Evolutionary conservation across 176 grass and related monocot genomes (phyloP).

Genomic region (Areca catechu): DNA sequence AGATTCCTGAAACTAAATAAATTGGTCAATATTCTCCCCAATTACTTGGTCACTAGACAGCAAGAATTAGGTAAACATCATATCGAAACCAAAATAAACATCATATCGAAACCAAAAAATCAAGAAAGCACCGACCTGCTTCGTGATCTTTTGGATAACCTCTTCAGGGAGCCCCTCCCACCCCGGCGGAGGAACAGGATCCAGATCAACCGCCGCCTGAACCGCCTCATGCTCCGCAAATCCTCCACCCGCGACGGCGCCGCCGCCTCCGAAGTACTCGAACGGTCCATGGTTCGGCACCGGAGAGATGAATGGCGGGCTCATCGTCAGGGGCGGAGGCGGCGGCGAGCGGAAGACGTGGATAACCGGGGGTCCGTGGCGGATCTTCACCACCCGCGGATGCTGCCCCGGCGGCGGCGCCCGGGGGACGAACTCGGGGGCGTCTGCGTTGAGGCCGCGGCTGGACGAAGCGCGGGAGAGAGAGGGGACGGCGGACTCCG

Average conservation of each 20-base stretch:
- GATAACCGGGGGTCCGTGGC: background rate
- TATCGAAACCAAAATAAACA: too few species aligned
- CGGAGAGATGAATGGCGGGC: background rate
- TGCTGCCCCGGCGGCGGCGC: background rate
- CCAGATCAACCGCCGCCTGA: background rate
- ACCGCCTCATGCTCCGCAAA: background rate
- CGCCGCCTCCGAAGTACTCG: background rate
- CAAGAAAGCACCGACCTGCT: too few species aligned
- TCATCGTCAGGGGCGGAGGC: background rate
- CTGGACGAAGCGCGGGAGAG: too few species aligned
- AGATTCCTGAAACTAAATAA: too few species aligned
- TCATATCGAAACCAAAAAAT: too few species aligned
- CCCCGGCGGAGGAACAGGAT: too few species aligned
- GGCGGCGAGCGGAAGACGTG: conserved; percentile 2
- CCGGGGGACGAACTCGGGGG: background rate
- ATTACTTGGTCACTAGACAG: too few species aligned
- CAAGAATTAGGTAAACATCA: too few species aligned
- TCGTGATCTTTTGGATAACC: too few species aligned
- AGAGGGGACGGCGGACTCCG: too few species aligned
- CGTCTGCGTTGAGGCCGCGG: background rate
- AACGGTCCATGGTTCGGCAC: background rate
- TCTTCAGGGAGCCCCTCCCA: too few species aligned
- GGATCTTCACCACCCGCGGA: background rate
- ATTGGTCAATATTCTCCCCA: too few species aligned
- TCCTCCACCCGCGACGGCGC: background rate